Percentiles rank a stretch among this genome's conserved stretches.
Evolutionary conservation across 768 basidiomycete genomes (phyloP).

Genomic region (Coprinopsis strossmayeri): DNA sequence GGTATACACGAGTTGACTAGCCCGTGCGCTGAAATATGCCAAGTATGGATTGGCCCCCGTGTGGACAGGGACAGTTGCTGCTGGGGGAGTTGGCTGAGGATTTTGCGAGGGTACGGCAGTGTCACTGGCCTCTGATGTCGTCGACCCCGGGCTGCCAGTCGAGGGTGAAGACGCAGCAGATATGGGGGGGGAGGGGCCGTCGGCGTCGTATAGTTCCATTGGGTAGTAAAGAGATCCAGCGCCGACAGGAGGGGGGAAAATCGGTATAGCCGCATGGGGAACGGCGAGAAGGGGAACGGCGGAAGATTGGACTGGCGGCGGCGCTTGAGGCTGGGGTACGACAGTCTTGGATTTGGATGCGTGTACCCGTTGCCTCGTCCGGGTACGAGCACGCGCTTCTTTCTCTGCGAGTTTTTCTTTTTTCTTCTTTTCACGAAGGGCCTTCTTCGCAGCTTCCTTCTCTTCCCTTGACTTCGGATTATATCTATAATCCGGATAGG

Average conservation of each 20-base stretch:
- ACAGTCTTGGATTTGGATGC: conserved; percentile 10
- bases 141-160: conserved; percentile 10
- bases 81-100: background rate
- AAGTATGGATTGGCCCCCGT: no score
- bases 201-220: conserved; percentile 26
- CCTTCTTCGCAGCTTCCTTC: conserved; percentile 34
- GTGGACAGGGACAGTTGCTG: background rate
- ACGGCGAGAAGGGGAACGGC: conserved; percentile 1
- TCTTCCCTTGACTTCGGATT: conserved; percentile 49
- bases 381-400: conserved; percentile 11
- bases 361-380: conserved; percentile 13
- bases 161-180: conserved; percentile 44
- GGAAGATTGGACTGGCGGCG: conserved; percentile 13
- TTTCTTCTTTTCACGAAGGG: conserved; percentile 20
- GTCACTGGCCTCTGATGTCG: no score
- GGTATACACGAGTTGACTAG: no score
- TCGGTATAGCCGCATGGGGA: conserved; percentile 14
- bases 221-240: conserved; percentile 14
- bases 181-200: conserved; percentile 46
- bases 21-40: no score
- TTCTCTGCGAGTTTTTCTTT: conserved; percentile 25
- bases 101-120: no score
- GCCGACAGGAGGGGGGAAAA: no score
- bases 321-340: conserved; percentile 11
- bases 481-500: conserved; percentile 55